These are phyloP conservation scores for Aegilops sharonensis DNA, from an alignment of 176 grass and related monocot species.

Conservation along the genomic window DNA sequence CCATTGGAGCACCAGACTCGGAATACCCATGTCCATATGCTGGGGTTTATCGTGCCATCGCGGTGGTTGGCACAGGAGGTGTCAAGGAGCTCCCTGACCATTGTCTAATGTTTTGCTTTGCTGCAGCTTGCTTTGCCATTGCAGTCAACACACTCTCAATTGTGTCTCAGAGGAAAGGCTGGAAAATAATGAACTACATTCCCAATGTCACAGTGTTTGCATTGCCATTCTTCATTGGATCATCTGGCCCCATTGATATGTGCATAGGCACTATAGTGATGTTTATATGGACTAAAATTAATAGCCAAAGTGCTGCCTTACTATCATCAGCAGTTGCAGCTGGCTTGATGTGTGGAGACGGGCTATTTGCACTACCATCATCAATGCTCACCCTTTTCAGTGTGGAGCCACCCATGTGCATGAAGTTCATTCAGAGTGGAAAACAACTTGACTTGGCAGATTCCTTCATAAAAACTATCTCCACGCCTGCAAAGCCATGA, in stretches of 20 bases:
- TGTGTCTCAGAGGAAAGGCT: slow-evolving; percentile 31
- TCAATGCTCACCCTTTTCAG: slow-evolving; percentile 8
- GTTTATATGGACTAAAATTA: neutral
- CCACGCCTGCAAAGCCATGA: neutral
- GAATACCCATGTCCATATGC: slow-evolving; percentile 10
- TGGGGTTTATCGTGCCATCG: slow-evolving; percentile 16
- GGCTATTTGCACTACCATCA: slow-evolving; percentile 29
- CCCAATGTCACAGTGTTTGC: slow-evolving; percentile 31
- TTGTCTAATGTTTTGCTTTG: neutral
- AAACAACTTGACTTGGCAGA: slow-evolving; percentile 2
- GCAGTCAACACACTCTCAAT: neutral
- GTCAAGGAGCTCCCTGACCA: slow-evolving; percentile 36
- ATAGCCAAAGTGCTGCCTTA: slow-evolving; percentile 20
- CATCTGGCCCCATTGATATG: slow-evolving; percentile 20
- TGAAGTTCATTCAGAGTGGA: slow-evolving; percentile 48
- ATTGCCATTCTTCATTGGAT: slow-evolving; percentile 28
- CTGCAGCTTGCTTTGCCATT: neutral
- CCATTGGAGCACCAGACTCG: slow-evolving; percentile 13
- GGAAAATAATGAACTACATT: slow-evolving; percentile 15
- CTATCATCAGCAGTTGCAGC: slow-evolving; percentile 27
- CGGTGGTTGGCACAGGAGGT: slow-evolving; percentile 28
- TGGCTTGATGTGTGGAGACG: slow-evolving; percentile 41
- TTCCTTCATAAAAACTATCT: slow-evolving; percentile 23
- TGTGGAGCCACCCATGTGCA: slow-evolving; percentile 46
- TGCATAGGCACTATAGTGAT: slow-evolving; percentile 2